Conservation (phyloP, 768 basidiomycete genomes). For the Wakefieldia striispora region DNA sequence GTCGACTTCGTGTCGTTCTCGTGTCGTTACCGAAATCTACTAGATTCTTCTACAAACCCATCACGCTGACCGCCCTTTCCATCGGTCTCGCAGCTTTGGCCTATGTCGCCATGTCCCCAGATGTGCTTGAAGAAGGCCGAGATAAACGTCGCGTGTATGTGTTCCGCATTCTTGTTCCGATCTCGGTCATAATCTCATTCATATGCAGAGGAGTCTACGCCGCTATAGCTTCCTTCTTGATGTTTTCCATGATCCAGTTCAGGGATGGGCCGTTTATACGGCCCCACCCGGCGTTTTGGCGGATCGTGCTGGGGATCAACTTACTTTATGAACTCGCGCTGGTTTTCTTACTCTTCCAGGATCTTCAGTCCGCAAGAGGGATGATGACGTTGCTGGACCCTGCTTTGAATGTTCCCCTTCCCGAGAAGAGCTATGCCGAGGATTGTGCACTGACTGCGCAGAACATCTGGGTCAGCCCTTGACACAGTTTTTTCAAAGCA, state of each 20-base stretch:
- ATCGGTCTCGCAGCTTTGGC: constrained; percentile 65
- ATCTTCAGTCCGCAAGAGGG: constrained; percentile 67
- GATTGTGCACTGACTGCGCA: constrained; percentile 62
- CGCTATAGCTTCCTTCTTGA: constrained; percentile 66
- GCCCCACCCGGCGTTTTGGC: constrained; percentile 87
- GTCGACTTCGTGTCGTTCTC: constrained; percentile 17
- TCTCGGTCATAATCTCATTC: constrained; percentile 15
- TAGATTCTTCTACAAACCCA: constrained; percentile 85
- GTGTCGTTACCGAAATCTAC: constrained; percentile 4
- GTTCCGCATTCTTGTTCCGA: not conserved
- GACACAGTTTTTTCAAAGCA: not conserved
- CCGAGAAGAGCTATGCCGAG: constrained; percentile 86
- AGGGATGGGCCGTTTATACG: constrained; percentile 88
- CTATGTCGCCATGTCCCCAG: constrained; percentile 80
- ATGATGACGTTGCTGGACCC: constrained; percentile 84
- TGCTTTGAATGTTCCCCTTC: constrained; percentile 64
- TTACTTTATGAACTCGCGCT: constrained; percentile 79
- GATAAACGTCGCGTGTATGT: constrained; percentile 81
- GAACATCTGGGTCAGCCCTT: constrained; percentile 62
- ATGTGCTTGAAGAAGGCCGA: constrained; percentile 78
- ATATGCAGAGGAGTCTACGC: constrained; percentile 70
- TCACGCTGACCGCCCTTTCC: constrained; percentile 73
- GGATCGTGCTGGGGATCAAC: constrained; percentile 75
- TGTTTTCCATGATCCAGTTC: constrained; percentile 86
- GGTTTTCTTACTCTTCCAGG: constrained; percentile 85